Evolutionary conservation across 2,329 filamentous ascomycete species (phyloP).

Genomic region (Colletotrichum sp.): DNA sequence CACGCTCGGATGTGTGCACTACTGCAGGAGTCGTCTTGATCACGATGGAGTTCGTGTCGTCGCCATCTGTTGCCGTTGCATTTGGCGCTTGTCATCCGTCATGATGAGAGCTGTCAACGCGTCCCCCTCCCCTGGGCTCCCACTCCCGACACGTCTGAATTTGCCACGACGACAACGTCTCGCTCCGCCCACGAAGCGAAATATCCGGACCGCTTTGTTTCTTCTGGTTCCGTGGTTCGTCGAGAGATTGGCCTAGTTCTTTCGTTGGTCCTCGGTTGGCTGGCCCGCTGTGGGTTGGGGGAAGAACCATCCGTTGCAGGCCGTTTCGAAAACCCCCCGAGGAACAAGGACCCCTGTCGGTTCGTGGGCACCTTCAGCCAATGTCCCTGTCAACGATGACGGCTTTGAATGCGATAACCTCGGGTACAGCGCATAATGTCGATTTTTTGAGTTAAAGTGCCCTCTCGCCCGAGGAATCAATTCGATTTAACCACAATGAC

Average conservation of each 20-base stretch:
- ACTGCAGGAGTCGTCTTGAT: neutral
- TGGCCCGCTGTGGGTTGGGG: neutral
- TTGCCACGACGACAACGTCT: neutral
- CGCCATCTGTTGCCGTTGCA: neutral
- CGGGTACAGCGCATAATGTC: neutral
- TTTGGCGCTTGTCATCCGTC: neutral
- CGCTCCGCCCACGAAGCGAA: neutral
- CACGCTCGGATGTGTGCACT: neutral
- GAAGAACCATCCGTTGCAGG: neutral
- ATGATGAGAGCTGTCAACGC: neutral
- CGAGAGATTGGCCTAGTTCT: neutral
- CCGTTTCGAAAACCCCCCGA: slow-evolving; percentile 1
- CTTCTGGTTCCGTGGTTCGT: neutral
- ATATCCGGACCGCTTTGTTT: neutral
- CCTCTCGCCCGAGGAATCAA: neutral
- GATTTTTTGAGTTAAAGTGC: neutral
- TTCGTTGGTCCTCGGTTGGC: neutral
- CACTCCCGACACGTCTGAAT: neutral
- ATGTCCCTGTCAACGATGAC: neutral
- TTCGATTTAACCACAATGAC: accelerated
- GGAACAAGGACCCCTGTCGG: neutral
- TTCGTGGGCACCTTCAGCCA: neutral
- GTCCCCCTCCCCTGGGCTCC: neutral
- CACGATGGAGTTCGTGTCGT: neutral
- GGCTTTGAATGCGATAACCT: neutral